Percentiles rank a stretch among this genome's conserved stretches.
Evolutionary conservation across 2,329 filamentous ascomycete genomes (phyloP).

Genomic region (Diaporthe velutina): DNA sequence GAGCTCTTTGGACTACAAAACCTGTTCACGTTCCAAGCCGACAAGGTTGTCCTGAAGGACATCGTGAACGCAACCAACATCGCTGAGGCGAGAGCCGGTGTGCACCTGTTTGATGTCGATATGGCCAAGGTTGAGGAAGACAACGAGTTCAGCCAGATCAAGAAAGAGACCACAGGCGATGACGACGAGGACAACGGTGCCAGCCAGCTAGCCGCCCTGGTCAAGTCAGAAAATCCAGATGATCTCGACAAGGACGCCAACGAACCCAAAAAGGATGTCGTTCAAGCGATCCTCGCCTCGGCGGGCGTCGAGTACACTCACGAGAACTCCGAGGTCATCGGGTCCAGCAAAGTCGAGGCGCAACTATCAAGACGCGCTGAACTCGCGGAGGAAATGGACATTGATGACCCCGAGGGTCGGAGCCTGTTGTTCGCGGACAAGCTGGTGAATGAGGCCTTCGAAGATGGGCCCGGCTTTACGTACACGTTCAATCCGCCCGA

Average conservation of each 20-base stretch:
- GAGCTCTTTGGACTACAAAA: conserved; percentile 95
- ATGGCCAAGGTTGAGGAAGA: conserved; percentile 71
- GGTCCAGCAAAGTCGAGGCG: conserved; percentile 91
- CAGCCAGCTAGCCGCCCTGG: conserved; percentile 77
- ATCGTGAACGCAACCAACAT: conserved; percentile 99
- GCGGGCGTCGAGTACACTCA: conserved; percentile 96
- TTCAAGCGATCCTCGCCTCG: conserved; percentile 88
- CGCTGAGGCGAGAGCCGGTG: conserved; percentile 89
- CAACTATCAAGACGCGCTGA: conserved; percentile 83
- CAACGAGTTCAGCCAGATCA: conserved; percentile 53
- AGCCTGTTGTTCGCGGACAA: conserved; percentile 71
- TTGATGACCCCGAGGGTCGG: conserved; percentile 52
- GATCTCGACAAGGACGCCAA: conserved; percentile 53
- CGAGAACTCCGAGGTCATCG: conserved; percentile 95
- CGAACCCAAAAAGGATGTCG: conserved; percentile 73
- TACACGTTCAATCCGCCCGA: conserved; percentile 78
- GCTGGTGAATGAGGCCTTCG: conserved; percentile 50
- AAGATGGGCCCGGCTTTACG: conserved; percentile 44
- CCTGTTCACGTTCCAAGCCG: conserved; percentile 83
- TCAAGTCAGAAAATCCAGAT: conserved; percentile 60
- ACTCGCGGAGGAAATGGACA: conserved; percentile 61
- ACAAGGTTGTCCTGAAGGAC: conserved; percentile 86
- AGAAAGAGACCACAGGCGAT: conserved; percentile 57
- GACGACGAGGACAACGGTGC: conserved; percentile 76
- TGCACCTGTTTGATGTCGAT: conserved; percentile 83